Evolutionary conservation across 345 rosid genomes (phyloP), one percentile per base, ranked within the genome.

Genomic region (Leavenworthia alabamica): DNA sequence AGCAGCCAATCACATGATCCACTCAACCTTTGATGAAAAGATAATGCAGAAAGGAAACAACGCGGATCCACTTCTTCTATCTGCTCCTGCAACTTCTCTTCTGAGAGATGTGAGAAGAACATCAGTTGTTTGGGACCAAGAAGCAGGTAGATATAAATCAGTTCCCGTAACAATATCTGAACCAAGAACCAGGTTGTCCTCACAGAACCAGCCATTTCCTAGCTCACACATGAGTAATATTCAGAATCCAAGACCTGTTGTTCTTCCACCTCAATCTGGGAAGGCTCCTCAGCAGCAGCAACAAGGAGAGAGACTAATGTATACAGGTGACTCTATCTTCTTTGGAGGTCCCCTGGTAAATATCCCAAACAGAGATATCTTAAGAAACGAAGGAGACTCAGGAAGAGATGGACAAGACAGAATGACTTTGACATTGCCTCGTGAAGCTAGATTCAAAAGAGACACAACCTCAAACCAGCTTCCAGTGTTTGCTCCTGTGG

Each of bases 281-380:
- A 80, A 54, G 56, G 58, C 82, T 75, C 86, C 37, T 0, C 41
- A 0, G 1, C 41, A n/a, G 68, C 85, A 14, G 12, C 85, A 75
- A 70, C 90, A 82, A 69, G 75, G 78, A 12, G 98, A 88, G 74
- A 86, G 80, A 63, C 81, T 89, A 56, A 76, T 66, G 64, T 93
- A 93, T 81, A 80, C 97, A 2, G 96, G 99, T 26, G 96, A 87
- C 60, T 86, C 97, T 4, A 89, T 93, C 68, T 93, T 93, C 90
- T 90, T 83, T 61, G 97, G 96, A 6, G 99, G 99, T 3, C 99
- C 99, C 7, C 84, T 86, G 27, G 76, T 87, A 68, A 83, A 82
- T 27, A 81, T 74, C 58, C 89, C 89, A 0, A 67, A 53, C 8
- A 78, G 86, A 75, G 89, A 91, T 67, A 68, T 69, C 59, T 47